Conservation (phyloP, 148 eudicot species). For the Chenopodium album region DNA sequence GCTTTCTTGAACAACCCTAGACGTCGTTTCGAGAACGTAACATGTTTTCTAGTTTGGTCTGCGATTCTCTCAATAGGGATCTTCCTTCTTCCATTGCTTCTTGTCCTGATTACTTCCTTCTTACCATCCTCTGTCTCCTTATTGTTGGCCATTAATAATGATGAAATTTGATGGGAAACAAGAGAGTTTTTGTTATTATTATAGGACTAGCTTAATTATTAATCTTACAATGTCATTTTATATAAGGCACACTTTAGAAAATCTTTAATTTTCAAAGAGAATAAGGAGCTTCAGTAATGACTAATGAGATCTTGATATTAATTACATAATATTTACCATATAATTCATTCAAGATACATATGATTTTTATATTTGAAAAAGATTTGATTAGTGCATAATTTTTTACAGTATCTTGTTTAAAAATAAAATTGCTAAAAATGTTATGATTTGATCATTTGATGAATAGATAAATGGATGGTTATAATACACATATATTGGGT, state of each 20-base stretch:
- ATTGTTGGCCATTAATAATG: conserved; percentile 4
- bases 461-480: background rate
- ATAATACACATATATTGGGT: background rate
- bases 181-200: background rate
- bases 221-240: too few relatives aligned
- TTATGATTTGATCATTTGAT: too few relatives aligned
- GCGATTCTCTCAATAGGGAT: conserved; percentile 11
- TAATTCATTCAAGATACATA: too few relatives aligned
- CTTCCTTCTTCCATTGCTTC: conserved; percentile 19
- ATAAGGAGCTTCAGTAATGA: background rate
- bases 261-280: background rate
- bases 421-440: background rate
- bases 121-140: background rate
- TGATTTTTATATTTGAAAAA: too few relatives aligned
- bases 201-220: background rate
- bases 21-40: conserved; percentile 34
- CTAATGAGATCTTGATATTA: background rate
- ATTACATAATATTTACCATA: too few relatives aligned
- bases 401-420: background rate
- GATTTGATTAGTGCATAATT: background rate
- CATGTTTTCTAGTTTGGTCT: conserved; percentile 5
- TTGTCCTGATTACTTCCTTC: conserved; percentile 5
- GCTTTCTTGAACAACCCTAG: conserved; percentile 35
- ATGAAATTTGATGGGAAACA: background rate
- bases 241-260: background rate